Base-by-base conservation (phyloP, 768 basidiomycete species). In the Mrakia blollopis region DNA sequence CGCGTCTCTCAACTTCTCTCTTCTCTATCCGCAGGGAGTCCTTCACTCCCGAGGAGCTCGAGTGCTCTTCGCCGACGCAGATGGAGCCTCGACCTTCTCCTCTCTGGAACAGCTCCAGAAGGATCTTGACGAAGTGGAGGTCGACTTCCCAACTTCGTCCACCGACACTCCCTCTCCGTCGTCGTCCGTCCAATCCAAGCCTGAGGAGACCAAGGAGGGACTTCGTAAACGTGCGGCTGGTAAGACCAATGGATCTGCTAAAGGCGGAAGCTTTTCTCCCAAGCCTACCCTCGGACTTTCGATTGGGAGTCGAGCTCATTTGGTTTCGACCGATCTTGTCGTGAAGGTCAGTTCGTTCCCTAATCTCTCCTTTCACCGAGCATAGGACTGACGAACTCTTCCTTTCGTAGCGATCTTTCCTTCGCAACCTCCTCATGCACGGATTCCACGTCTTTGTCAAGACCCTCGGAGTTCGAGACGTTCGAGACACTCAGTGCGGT, bases 401-500 rank as follows among this genome's bases (percentile, higher is more conserved):
- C 23, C 7, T n/a, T 25, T 11, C 39, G n/a, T 2, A 97, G 94
- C 91, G 95, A 39, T 96, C 94, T 10, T 79, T 91, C 62, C 84
- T 96, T 28, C 91, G 95, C 44, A 98, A 97, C 81, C 85, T 96
- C 77, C 89, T 96, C 75, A 98, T 97, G 95, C 91, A 96, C 81
- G 91, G 91, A 6, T 88, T 98, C 76, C 95, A 98, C 83, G 90
- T 92, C 28, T 89, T 94, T 82, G 87, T 97, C 13, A 89, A 91
- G 50, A 88, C 96, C 65, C 89, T 96, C 41, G 94, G 95, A 67
- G 93, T 94, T 25, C 4, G 91, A 91, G 11, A 90, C 30, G 60
- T 78, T 30, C 72, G 73, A 41, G 94, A 97, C 85, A 98, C 95
- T 25, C 95, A 97, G 82, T 97, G 95, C 82, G 95, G 95, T 44